Base-by-base conservation (phyloP, 306 rosid genomes). In the Arachis hypogaea region DNA sequence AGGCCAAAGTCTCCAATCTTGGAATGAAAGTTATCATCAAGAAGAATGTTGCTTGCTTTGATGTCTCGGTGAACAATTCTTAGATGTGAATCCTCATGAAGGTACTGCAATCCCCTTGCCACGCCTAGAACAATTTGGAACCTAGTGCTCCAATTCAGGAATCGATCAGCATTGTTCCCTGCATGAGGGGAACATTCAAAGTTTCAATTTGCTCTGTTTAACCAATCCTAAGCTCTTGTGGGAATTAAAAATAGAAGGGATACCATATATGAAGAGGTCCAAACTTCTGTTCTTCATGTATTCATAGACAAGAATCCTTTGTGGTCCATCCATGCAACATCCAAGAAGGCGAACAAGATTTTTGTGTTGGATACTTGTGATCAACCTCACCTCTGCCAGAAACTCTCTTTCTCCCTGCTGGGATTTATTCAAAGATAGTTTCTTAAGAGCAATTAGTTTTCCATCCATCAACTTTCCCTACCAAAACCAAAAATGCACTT, bases 41-140 rank as follows among this genome's bases (percentile, higher is more conserved):
- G 96, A 81, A 93, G 96, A 85, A 92, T 90, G 77, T 90, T 92
- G 77, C 93, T 92, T 45, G 98, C 98, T 81, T 92, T 92, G 76
- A 92, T 90, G 73, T 90, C 94, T 67, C 92, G 70, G 68, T 92
- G 98, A 72, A 92, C 75, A 28, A 92, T 88, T 88, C 92, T 78
- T 9, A 76, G 11, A 8, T 88, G 94, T 18, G 94, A 92, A 76
- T 90, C 98, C 79, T 88, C 96, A 1, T 93, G 96, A 66, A 90
- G 86, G 75, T 90, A 93, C 74, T 93, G 98, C 74, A 93, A 75
- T 63, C 98, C 96, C 69, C 88, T 72, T 5, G 96, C 96, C 61
- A 88, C 72, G 63, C 98, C 98, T 11, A 84, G 74, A 69, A 90
- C 90, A 54, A 93, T 90, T 77, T 88, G 92, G 71, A 77, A 78